Conservation (phyloP, 345 rosid genomes). For the Rubroshorea leprosula region DNA sequence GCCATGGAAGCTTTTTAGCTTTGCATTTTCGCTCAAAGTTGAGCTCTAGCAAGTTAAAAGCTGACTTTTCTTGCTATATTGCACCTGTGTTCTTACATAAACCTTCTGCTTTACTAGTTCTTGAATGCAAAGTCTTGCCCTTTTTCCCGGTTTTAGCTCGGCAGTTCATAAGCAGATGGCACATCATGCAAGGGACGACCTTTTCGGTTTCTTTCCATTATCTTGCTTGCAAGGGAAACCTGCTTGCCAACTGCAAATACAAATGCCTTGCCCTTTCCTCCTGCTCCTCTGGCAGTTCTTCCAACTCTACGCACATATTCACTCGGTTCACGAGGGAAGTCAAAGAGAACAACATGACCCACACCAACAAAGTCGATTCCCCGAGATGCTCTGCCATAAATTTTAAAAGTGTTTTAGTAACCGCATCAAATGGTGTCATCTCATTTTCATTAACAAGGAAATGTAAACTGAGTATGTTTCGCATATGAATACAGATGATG, state of each 20-base stretch:
- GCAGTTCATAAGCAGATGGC: slow-evolving; percentile 67
- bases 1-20: no score
- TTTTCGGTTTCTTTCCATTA: slow-evolving; percentile 69
- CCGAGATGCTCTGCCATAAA: slow-evolving; percentile 67
- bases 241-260: slow-evolving; percentile 88
- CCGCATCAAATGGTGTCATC: not conserved
- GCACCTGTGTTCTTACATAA: not conserved
- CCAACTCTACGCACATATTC: slow-evolving; percentile 94
- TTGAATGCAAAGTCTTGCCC: no score
- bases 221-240: slow-evolving; percentile 62
- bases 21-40: no score
- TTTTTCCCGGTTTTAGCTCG: slow-evolving; percentile 15
- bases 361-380: slow-evolving; percentile 83
- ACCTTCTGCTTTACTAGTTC: not conserved
- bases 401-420: slow-evolving; percentile 11
- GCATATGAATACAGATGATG: not conserved
- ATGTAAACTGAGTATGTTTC: no score
- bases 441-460: not conserved
- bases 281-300: slow-evolving; percentile 92
- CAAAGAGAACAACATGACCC: slow-evolving; percentile 79
- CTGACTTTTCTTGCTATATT: not conserved
- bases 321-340: slow-evolving; percentile 88
- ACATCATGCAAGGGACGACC: slow-evolving; percentile 93
- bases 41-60: no score
- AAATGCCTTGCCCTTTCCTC: slow-evolving; percentile 84